Percentiles rank a stretch among this genome's conserved stretches.
Evolutionary conservation across 2,329 filamentous ascomycete species (phyloP).

Genomic region (Penicillium sp.): DNA sequence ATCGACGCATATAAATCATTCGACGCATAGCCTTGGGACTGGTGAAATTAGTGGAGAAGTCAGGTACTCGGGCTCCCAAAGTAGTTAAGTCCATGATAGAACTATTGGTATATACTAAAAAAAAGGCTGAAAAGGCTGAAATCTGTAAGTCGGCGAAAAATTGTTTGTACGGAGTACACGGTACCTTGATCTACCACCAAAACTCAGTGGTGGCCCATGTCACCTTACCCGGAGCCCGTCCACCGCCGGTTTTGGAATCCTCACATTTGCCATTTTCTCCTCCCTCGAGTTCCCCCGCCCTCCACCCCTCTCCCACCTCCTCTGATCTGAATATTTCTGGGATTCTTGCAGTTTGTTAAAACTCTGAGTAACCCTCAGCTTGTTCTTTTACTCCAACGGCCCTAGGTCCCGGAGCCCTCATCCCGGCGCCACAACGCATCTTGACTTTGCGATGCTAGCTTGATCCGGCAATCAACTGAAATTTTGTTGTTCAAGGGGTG

Average conservation of each 20-base stretch:
- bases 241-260: conserved; percentile 19
- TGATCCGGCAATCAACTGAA: conserved; percentile 22
- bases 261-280: conserved; percentile 11
- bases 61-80: not conserved
- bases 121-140: too few species aligned
- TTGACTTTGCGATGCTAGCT: conserved; percentile 28
- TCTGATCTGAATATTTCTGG: not conserved
- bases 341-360: not conserved
- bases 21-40: not conserved
- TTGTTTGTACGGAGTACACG: not conserved
- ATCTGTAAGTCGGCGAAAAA: not conserved
- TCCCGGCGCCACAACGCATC: not conserved
- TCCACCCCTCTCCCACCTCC: not conserved
- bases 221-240: conserved; percentile 14
- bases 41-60: not conserved
- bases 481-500: conserved; percentile 19
- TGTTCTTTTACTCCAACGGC: conserved; percentile 6
- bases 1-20: not conserved
- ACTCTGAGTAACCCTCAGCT: not conserved
- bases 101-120: not conserved
- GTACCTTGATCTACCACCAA: conserved; percentile 14
- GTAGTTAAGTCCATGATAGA: not conserved
- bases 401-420: conserved; percentile 9
- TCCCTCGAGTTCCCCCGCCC: not conserved
- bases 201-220: conserved; percentile 17